phyloP scores from a whole-genome alignment of 1,139 yeast genomes.

The Arxiozyma bovina region DNA sequence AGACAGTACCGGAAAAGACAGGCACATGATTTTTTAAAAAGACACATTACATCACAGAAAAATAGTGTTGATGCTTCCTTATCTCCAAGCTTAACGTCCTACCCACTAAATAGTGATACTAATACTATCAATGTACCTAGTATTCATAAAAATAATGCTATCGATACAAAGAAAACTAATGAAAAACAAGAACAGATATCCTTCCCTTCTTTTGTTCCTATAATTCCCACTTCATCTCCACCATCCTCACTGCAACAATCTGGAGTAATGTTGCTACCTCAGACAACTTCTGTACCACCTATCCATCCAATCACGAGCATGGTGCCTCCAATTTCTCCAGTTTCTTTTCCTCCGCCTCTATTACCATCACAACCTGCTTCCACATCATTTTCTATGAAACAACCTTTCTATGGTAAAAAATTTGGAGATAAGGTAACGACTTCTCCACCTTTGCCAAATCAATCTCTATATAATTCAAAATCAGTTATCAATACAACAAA shows the following conservation, averaged over 20 bases:
- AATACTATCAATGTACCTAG: not conserved
- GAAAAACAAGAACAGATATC: not conserved
- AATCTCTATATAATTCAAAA: not conserved
- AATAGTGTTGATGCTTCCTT: too few relatives aligned
- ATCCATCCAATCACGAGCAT: not conserved
- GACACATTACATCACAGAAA: not conserved
- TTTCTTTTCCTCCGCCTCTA: not conserved
- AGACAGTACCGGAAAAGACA: not conserved
- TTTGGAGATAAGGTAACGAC: not conserved
- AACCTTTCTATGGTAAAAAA: not conserved
- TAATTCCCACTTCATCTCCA: not conserved
- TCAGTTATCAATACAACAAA: not conserved
- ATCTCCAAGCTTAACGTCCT: not conserved
- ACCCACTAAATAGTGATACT: not conserved
- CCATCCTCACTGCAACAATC: not conserved
- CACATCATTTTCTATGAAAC: not conserved
- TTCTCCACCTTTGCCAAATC: not conserved
- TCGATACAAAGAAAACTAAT: too few relatives aligned
- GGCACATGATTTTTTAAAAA: not conserved
- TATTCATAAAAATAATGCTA: not conserved
- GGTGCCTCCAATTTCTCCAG: not conserved
- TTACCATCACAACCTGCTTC: slow-evolving; percentile 15
- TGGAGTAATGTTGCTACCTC: not conserved
- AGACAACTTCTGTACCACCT: not conserved
- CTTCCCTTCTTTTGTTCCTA: not conserved